Percentiles rank a stretch among this genome's conserved stretches.
phyloP scores from a whole-genome alignment of 345 rosid species.

The Durio zibethinus region DNA sequence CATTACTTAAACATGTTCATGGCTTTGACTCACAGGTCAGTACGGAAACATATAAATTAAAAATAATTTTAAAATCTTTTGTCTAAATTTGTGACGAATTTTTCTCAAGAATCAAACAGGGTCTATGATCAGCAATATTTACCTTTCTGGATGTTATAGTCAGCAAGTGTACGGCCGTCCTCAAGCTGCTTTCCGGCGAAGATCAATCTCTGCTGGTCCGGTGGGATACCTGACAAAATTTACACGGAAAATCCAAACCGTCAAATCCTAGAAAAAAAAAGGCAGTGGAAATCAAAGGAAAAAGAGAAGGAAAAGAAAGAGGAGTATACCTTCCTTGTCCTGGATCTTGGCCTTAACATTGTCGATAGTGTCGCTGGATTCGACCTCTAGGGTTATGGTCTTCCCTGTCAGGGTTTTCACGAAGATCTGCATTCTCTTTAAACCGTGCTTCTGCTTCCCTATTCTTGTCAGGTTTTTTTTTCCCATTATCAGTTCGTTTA shows the following conservation, averaged over 20 bases:
- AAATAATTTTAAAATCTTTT: background rate
- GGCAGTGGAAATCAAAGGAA: no score
- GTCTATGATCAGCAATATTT: background rate
- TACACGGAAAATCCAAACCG: background rate
- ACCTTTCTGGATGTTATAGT: constrained; percentile 48
- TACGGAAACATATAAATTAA: background rate
- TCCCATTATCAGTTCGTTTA: background rate
- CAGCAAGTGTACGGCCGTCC: constrained; percentile 52
- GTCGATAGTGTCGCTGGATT: constrained; percentile 67
- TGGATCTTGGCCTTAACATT: constrained; percentile 74
- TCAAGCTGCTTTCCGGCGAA: constrained; percentile 56
- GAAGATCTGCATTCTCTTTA: constrained; percentile 59
- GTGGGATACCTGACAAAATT: constrained; percentile 34
- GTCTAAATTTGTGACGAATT: background rate
- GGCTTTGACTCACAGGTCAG: background rate
- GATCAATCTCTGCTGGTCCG: constrained; percentile 51
- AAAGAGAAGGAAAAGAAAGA: background rate
- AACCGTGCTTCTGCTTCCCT: background rate
- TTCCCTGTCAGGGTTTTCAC: constrained; percentile 69
- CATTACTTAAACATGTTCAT: background rate
- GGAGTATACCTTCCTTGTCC: constrained; percentile 56
- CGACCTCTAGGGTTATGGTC: constrained; percentile 73
- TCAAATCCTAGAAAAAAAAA: background rate
- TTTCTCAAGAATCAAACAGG: background rate
- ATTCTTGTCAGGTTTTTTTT: background rate